Base-by-base conservation (phyloP, 2,329 filamentous ascomycete species). In the Fusarium concolor region DNA sequence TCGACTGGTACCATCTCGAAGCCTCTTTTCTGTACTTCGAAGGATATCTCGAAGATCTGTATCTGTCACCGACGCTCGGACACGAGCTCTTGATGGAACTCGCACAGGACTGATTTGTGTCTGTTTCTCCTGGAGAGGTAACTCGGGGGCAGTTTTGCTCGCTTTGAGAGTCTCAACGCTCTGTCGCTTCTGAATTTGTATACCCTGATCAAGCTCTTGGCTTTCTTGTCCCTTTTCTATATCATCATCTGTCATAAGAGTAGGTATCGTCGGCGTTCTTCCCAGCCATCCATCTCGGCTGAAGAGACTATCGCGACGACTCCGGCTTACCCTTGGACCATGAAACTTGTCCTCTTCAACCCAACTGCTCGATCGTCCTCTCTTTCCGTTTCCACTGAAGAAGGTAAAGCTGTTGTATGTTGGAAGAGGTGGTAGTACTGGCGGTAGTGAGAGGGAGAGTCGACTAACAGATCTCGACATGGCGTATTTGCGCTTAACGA, bases 291-390 rank as follows among this genome's bases (percentile, higher is more conserved):
- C 77, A 42, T 80, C 77, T 18, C 76, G 72, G 26, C 70, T 68
- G 39, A 76, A 70, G 68, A 76, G 76, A 39, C 70, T 74, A 38
- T 75, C 68, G 43, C 71, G 70, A 56, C 54, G 56, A 43, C 47
- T 70, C 60, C 74, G 78, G 37, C 71, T 77, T 47, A 84, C 72
- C 66, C 76, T 78, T 11, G 83, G 83, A 6, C 84, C 83, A 59
- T 85, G 83, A n/a, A 84, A 75, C 54, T 79, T 80, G 49, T 86
- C 83, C 66, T 85, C 84, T 57, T 85, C 83, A 28, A 85, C 82
- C 83, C 83, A 86, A 18, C 79, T 80, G 43, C 60, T 71, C 51
- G 75, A 75, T 10, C 71, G 49, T 18, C 68, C 68, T 24, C 58
- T 65, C 31, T 68, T 70, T 65, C 73, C 71, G 69, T 78, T 52